Percentiles rank a stretch among this genome's conserved stretches.
Conservation (phyloP, 768 basidiomycete species). For the Filobasidium floriforme region DNA sequence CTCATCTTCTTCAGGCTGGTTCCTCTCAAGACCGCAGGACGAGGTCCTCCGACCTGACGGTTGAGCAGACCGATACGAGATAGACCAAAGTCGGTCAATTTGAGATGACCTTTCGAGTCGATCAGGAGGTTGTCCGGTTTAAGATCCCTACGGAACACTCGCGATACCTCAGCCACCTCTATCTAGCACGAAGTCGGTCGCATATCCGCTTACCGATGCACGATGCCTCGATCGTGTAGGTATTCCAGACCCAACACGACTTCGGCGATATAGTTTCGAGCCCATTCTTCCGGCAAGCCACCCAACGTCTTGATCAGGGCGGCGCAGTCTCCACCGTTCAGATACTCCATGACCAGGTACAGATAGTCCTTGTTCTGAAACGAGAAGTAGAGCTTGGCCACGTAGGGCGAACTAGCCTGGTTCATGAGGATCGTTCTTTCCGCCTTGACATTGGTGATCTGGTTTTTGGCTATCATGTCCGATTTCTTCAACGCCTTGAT, state of each 20-base stretch:
- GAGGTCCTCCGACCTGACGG: conserved; percentile 60
- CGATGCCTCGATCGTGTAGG: conserved; percentile 87
- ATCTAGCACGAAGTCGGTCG: not conserved
- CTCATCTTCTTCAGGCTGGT: conserved; percentile 28
- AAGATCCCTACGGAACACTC: conserved; percentile 60
- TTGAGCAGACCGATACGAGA: conserved; percentile 96
- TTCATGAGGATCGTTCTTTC: conserved; percentile 99
- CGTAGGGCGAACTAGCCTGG: conserved; percentile 95
- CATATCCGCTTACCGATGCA: conserved; percentile 69
- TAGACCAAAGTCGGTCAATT: conserved; percentile 94
- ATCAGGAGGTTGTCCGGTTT: conserved; percentile 98
- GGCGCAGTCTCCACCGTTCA: conserved; percentile 96
- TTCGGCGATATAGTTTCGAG: conserved; percentile 90
- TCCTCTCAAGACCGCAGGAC: conserved; percentile 39
- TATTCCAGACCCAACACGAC: conserved; percentile 92
- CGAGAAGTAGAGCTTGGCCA: conserved; percentile 94
- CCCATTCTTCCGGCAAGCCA: conserved; percentile 90
- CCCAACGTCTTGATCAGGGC: conserved; percentile 95
- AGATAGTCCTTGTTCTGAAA: conserved; percentile 99
- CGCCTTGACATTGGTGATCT: conserved; percentile 99
- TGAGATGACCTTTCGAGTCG: conserved; percentile 90
- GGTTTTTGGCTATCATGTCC: conserved; percentile 99
- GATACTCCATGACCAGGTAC: conserved; percentile 98
- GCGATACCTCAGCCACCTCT: not conserved
- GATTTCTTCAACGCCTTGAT: conserved; percentile 99